Evolutionary conservation across 352 stramenopile species (phyloP).

Genomic region (Aphanomyces euteiches): DNA sequence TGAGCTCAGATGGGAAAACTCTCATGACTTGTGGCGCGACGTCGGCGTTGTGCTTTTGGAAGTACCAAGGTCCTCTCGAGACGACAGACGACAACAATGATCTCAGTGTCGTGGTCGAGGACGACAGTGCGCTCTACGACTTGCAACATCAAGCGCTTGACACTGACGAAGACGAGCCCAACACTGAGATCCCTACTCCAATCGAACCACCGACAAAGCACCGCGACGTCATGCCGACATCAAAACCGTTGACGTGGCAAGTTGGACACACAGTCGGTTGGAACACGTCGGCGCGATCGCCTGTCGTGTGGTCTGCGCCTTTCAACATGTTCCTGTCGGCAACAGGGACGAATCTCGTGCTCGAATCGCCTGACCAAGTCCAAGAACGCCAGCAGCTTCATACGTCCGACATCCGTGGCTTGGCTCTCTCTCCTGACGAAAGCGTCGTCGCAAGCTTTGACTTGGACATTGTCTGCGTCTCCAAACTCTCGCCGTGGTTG

Average conservation of each 20-base stretch:
- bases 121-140: slow-evolving; percentile 6
- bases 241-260: neutral
- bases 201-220: slow-evolving; percentile 11
- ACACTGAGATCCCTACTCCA: neutral
- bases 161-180: neutral
- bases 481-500: neutral
- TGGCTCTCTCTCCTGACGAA: neutral
- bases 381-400: neutral
- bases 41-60: slow-evolving; percentile 3
- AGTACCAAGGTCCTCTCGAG: neutral
- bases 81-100: neutral
- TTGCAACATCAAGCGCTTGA: neutral
- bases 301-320: slow-evolving; percentile 4
- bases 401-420: neutral
- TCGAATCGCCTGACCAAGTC: neutral
- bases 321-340: neutral
- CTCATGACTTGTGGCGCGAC: neutral
- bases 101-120: neutral
- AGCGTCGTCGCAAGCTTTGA: neutral
- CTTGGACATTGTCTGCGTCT: neutral
- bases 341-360: neutral
- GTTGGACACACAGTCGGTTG: neutral
- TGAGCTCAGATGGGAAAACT: neutral
- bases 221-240: neutral
- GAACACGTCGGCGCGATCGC: neutral